Conservation (phyloP, 208 protist species). For the Trypanosoma avium region DNA sequence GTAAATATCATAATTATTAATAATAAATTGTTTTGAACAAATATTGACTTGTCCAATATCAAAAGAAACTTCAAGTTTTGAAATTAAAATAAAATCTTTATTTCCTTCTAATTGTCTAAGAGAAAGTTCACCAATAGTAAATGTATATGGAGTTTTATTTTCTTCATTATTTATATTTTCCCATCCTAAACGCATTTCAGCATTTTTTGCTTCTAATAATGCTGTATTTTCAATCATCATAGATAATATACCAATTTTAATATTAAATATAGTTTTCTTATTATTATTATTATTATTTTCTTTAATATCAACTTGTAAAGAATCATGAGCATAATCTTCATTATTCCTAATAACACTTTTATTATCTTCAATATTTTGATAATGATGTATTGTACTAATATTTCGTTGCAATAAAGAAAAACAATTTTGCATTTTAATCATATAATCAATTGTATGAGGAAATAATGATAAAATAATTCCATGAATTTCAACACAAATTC, state of each 20-base stretch:
- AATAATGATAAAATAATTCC: conserved; percentile 21
- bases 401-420: too few species aligned
- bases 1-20: conserved; percentile 30
- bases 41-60: conserved; percentile 27
- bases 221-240: conserved; percentile 21
- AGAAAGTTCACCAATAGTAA: conserved; percentile 16
- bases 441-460: conserved; percentile 27
- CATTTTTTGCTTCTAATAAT: conserved; percentile 17
- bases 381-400: conserved; percentile 12
- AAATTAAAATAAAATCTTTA: conserved; percentile 8
- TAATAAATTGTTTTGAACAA: conserved; percentile 11
- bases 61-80: conserved; percentile 17
- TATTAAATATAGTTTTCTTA: conserved; percentile 8
- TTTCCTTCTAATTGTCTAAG: conserved; percentile 8
- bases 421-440: conserved; percentile 28
- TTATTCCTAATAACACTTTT: not conserved
- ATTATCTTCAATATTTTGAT: not conserved
- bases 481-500: conserved; percentile 7
- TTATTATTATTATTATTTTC: not conserved
- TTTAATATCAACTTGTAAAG: not conserved
- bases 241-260: conserved; percentile 5
- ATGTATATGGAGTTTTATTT: conserved; percentile 12
- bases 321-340: too few species aligned
- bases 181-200: conserved; percentile 15
- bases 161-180: not conserved